Evolutionary conservation across 2,329 filamentous ascomycete species (phyloP), one percentile per base, ranked within the genome.

Genomic region (Colletotrichum scovillei): DNA sequence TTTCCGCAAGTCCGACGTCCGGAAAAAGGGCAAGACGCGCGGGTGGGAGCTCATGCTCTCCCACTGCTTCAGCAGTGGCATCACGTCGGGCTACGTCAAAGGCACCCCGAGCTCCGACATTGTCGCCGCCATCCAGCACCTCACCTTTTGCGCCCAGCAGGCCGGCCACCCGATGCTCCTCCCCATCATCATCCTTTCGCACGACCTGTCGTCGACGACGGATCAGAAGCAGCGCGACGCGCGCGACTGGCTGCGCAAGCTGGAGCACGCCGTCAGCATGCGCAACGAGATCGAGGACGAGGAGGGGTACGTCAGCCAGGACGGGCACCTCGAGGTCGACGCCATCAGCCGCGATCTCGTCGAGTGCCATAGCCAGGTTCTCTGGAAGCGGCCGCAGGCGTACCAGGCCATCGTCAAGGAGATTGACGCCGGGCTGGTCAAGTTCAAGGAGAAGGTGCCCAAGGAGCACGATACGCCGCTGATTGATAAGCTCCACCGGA

Each of bases 1-100:
- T 72, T 90, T 90, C 78, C 88, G 90, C 76, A 92, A 92, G 80
- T 91, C 88, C n/a, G 90, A 92, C 77, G 90, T 92, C 42, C 88
- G 89, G 63, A 92, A 92, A 79, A 91, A 89, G 81, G 90, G 89
- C 74, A 86, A 85, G 77, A 92, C 90, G 19, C 87, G 90, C 68
- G 90, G 90, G 57, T 92, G 89, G 89, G 90, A 92, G 81, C 84
- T 91, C 68, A 90, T 90, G 84, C 85, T 92, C 49, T 90, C 89
- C 3, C 85, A 92, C 80, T 86, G 85, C 59, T 87, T 91, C 80
- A 82, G 80, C 14, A 87, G 86, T 2, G 82, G 83, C 75, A 85
- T 91, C 75, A 92, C 90, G 1, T 89, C 88, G 2, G 90, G 90
- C 67, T 92, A 86, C 79, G 85, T 89, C 77, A 92, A 92, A 82